Evolutionary conservation across 805 yeast species (phyloP).

Genomic region (Metschnikowia hibisci): DNA sequence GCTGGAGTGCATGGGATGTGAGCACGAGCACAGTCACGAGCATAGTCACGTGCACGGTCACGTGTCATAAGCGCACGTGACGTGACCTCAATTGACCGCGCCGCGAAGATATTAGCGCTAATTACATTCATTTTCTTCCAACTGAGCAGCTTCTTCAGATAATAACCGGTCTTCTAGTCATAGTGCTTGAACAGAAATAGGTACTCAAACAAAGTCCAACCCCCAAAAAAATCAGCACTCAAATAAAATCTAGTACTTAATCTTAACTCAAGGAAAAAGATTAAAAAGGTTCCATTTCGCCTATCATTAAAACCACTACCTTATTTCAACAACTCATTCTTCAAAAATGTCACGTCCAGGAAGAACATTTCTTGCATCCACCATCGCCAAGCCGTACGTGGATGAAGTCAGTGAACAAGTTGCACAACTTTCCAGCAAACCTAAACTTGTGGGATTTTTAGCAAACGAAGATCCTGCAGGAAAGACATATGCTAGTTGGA

Average conservation of each 20-base stretch:
- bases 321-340: too few species aligned
- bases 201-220: neutral
- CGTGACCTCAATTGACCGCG: slow-evolving; percentile 1
- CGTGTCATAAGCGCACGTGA: neutral
- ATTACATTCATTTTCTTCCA: neutral
- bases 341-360: slow-evolving; percentile 41
- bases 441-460: slow-evolving; percentile 82
- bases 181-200: too few species aligned
- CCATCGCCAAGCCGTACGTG: slow-evolving; percentile 76
- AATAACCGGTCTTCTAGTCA: too few species aligned
- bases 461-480: slow-evolving; percentile 97
- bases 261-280: too few species aligned
- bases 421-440: slow-evolving; percentile 48
- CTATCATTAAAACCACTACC: too few species aligned
- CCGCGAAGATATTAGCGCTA: neutral
- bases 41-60: too few species aligned
- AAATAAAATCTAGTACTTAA: too few species aligned
- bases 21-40: too few species aligned
- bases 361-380: slow-evolving; percentile 80
- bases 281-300: too few species aligned
- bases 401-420: slow-evolving; percentile 68
- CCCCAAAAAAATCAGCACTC: neutral
- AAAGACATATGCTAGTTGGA: slow-evolving; percentile 92
- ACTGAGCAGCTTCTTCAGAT: too few species aligned
- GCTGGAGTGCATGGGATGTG: slow-evolving; percentile 21